phyloP scores from a whole-genome alignment of 139 green algal genomes.

The Chlorella sp. region DNA sequence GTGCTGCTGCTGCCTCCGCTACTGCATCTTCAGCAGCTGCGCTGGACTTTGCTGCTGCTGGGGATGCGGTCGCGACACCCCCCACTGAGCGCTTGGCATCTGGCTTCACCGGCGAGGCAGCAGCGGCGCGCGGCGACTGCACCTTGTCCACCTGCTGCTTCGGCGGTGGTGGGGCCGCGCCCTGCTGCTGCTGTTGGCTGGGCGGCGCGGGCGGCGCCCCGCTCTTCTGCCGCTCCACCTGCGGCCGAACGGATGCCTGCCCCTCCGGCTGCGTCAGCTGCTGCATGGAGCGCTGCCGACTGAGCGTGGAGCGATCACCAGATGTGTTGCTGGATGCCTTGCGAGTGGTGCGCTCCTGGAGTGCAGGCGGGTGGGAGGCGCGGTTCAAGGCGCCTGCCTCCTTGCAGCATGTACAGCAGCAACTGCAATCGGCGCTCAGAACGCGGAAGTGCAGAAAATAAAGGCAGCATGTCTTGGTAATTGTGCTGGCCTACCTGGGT shows the following conservation, averaged over 20 bases:
- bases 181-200: neutral
- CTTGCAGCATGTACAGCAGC: too few species aligned
- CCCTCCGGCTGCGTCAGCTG: neutral
- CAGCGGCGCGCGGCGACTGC: neutral
- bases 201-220: neutral
- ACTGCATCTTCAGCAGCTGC: neutral
- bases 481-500: neutral
- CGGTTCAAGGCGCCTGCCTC: too few species aligned
- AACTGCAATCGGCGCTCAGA: too few species aligned
- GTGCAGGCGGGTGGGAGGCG: too few species aligned
- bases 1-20: neutral
- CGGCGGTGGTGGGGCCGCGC: neutral
- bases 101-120: neutral
- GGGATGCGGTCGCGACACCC: neutral
- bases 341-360: neutral
- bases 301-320: neutral
- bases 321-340: constrained; percentile 6
- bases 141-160: neutral
- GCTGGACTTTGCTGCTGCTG: neutral
- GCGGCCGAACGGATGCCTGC: neutral
- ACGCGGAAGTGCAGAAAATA: too few species aligned
- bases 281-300: neutral
- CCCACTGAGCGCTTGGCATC: neutral
- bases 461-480: too few species aligned
- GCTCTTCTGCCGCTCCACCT: neutral